Evolutionary conservation across 108 stramenopile species (phyloP).

Genomic region (Skeletonema marinoi): DNA sequence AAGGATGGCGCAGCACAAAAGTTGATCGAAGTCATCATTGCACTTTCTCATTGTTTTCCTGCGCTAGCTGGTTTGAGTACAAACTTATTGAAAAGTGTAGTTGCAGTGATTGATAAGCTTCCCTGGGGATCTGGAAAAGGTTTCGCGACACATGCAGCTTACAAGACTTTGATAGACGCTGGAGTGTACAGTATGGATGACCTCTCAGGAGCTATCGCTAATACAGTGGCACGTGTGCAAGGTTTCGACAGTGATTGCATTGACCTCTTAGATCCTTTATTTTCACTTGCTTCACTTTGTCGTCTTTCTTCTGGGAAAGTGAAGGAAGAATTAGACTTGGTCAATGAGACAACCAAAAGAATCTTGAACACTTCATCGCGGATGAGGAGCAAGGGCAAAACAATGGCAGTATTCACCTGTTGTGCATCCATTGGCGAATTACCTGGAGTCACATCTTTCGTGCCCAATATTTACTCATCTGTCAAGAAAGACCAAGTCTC

Average conservation of each 20-base stretch:
- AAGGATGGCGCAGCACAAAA: conserved; percentile 23
- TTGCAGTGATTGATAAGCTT: conserved; percentile 53
- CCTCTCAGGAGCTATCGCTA: conserved; percentile 12
- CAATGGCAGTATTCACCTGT: conserved; percentile 16
- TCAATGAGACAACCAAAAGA: conserved; percentile 13
- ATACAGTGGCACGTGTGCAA: background rate
- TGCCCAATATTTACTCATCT: conserved; percentile 4
- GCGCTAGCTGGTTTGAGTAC: conserved; percentile 41
- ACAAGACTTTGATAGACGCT: conserved; percentile 27
- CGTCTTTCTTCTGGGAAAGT: conserved; percentile 19
- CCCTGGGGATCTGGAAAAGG: conserved; percentile 74
- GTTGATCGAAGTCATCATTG: conserved; percentile 54
- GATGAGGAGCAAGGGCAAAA: conserved; percentile 21
- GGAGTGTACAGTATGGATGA: conserved; percentile 43
- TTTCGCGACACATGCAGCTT: conserved; percentile 45
- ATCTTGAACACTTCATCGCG: background rate
- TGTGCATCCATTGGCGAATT: conserved; percentile 30
- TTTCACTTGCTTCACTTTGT: conserved; percentile 23
- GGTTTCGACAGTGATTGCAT: background rate
- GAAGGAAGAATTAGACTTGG: conserved; percentile 9
- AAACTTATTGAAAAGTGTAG: conserved; percentile 46
- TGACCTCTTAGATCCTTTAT: conserved; percentile 27
- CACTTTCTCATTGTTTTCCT: conserved; percentile 49
- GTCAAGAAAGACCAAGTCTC: conserved; percentile 25
- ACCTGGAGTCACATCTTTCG: conserved; percentile 22